Conservation (phyloP, 768 basidiomycete species). For the Pleurotus ostreatus region DNA sequence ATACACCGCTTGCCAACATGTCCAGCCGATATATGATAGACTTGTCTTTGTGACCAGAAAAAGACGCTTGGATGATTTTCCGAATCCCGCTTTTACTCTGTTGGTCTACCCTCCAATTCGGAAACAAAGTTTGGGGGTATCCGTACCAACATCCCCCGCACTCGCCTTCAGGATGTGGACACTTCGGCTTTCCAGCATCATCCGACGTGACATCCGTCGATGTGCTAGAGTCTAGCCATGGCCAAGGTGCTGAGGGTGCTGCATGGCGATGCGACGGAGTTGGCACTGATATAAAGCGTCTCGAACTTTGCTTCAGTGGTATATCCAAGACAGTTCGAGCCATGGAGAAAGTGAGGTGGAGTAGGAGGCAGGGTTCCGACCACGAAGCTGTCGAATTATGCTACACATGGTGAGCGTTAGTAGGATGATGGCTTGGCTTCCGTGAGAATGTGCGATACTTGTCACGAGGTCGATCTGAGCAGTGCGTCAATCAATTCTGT, state of each 20-base stretch:
- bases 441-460: no score
- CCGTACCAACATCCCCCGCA: conserved; percentile 23
- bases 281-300: conserved; percentile 14
- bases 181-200: neutral
- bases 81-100: conserved; percentile 33
- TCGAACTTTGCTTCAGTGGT: no score
- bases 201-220: neutral
- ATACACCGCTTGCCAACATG: conserved; percentile 31
- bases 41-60: conserved; percentile 9
- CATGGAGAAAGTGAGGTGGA: no score
- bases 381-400: neutral
- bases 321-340: no score
- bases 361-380: no score
- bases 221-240: conserved; percentile 34
- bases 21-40: conserved; percentile 37
- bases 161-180: neutral
- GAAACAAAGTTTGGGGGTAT: conserved; percentile 51
- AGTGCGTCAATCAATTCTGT: no score
- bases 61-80: conserved; percentile 18
- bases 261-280: conserved; percentile 43
- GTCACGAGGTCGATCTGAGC: no score
- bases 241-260: conserved; percentile 44
- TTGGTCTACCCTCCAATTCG: conserved; percentile 52
- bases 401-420: no score
- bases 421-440: no score